Conservation (phyloP, 2,329 filamentous ascomycete genomes). For the Drechslerella coelobrocha region DNA sequence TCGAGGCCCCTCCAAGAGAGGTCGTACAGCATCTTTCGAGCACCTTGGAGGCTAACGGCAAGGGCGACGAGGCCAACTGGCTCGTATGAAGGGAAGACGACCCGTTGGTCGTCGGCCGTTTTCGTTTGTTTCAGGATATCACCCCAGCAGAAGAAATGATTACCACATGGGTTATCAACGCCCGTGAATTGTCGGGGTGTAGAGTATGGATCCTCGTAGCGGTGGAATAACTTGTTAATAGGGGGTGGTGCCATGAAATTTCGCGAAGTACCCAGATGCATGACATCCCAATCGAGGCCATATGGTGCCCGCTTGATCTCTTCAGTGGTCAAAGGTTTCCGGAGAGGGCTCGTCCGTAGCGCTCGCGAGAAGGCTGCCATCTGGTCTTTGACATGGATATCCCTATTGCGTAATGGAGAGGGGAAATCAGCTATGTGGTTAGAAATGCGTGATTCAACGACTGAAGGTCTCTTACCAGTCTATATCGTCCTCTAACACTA, state of each 20-base stretch:
- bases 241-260: conserved; percentile 48
- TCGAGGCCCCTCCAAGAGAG: conserved; percentile 45
- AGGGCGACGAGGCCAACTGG: conserved; percentile 45
- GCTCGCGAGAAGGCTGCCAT: conserved; percentile 33
- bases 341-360: conserved; percentile 33
- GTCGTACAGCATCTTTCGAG: conserved; percentile 46
- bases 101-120: conserved; percentile 27
- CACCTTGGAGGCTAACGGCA: conserved; percentile 33
- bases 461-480: conserved; percentile 27
- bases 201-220: conserved; percentile 34
- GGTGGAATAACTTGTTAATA: conserved; percentile 39
- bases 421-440: not conserved
- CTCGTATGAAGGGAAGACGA: conserved; percentile 39
- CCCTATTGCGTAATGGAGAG: conserved; percentile 14
- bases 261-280: conserved; percentile 44
- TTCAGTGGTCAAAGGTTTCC: conserved; percentile 39
- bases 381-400: conserved; percentile 45
- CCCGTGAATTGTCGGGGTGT: conserved; percentile 31
- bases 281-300: conserved; percentile 50
- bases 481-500: conserved; percentile 43
- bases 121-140: conserved; percentile 45
- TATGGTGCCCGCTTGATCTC: conserved; percentile 39
- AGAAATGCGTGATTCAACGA: conserved; percentile 1
- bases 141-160: conserved; percentile 49
- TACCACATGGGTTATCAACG: conserved; percentile 26